Percentiles rank a stretch among this genome's conserved stretches.
Conservation (phyloP, 2,329 filamentous ascomycete genomes). For the Hymenoscyphus albidus region DNA sequence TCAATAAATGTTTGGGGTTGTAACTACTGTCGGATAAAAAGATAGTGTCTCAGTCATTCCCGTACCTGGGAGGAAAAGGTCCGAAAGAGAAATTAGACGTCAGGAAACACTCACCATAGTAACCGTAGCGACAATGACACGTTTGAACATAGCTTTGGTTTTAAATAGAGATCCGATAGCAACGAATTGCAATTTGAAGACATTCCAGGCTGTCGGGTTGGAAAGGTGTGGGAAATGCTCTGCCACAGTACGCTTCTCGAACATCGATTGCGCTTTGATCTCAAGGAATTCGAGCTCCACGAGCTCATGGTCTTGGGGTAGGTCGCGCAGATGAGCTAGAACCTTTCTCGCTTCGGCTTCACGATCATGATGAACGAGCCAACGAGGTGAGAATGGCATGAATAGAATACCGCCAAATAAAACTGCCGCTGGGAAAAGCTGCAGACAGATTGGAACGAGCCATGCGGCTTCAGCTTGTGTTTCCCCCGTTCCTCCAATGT, state of each 20-base stretch:
- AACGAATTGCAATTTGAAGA: constrained; percentile 66
- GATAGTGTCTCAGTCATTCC: no score
- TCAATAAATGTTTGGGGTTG: not conserved
- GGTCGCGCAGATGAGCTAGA: constrained; percentile 60
- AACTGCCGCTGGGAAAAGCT: constrained; percentile 62
- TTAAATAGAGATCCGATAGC: constrained; percentile 62
- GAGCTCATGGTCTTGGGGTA: constrained; percentile 60
- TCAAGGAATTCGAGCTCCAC: constrained; percentile 76
- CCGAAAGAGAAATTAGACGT: not conserved
- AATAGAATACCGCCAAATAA: constrained; percentile 69
- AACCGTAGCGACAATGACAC: constrained; percentile 59
- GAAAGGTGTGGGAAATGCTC: constrained; percentile 65
- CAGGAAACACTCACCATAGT: constrained; percentile 44
- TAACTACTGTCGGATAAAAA: not conserved
- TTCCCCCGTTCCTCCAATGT: constrained; percentile 58
- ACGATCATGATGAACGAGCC: constrained; percentile 67
- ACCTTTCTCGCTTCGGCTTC: constrained; percentile 63
- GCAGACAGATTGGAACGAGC: constrained; percentile 69
- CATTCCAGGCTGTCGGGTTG: constrained; percentile 57
- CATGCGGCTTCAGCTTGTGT: constrained; percentile 65
- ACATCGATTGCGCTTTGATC: constrained; percentile 73
- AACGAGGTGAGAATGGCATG: constrained; percentile 76
- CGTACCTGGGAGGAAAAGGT: not conserved
- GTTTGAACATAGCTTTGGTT: constrained; percentile 61
- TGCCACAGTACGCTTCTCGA: constrained; percentile 67